Percentiles rank a stretch among this genome's conserved stretches.
phyloP scores from a whole-genome alignment of 257 asterid genomes.

The Ajuga chamaepitys region DNA sequence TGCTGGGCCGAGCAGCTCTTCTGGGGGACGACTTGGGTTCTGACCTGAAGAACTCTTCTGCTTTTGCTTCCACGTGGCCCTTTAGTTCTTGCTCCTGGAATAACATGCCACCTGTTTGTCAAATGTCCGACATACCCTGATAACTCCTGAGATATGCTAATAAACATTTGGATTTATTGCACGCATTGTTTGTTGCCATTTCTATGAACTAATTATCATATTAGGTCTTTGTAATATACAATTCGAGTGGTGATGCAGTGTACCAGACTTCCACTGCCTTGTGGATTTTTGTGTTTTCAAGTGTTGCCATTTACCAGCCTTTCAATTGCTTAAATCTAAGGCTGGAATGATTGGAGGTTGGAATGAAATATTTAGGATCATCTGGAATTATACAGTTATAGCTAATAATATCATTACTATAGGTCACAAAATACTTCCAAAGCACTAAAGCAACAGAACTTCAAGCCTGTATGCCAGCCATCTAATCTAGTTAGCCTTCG shows the following conservation, averaged over 20 bases:
- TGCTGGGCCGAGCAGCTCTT: conserved; percentile 33
- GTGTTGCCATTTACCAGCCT: no score
- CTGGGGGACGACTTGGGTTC: conserved; percentile 22
- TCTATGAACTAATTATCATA: conserved; percentile 9
- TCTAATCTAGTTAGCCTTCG: no score
- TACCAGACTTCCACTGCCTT: no score
- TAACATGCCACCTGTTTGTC: conserved; percentile 37
- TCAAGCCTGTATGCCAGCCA: no score
- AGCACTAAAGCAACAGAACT: no score
- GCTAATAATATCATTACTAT: no score
- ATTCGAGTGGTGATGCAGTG: neutral
- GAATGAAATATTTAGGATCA: no score
- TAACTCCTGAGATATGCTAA: no score
- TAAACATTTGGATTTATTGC: conserved; percentile 8
- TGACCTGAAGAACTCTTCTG: conserved; percentile 19
- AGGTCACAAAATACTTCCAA: no score
- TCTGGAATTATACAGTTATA: no score
- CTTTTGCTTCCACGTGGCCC: conserved; percentile 18
- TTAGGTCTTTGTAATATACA: conserved; percentile 15
- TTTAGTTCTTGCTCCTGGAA: conserved; percentile 37
- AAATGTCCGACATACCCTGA: conserved; percentile 33
- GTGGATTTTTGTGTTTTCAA: neutral
- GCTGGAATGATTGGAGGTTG: no score
- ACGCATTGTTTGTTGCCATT: conserved; percentile 19
- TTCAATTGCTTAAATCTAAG: no score